Evolutionary conservation across 1,284 basidiomycete genomes (phyloP).

Genomic region (Ceraceosorus guamensis): DNA sequence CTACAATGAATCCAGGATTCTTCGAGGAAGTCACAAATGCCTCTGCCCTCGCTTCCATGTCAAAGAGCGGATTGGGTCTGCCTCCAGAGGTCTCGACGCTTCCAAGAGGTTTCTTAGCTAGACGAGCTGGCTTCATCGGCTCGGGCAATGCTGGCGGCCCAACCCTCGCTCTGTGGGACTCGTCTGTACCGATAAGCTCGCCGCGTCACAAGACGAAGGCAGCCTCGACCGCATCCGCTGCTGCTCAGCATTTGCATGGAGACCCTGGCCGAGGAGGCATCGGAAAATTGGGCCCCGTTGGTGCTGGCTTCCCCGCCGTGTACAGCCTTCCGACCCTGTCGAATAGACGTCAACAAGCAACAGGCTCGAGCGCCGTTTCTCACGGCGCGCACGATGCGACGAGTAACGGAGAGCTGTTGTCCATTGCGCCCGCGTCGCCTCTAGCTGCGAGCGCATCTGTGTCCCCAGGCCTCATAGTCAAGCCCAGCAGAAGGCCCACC

Average conservation of each 20-base stretch:
- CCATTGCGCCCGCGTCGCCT: neutral
- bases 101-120: conserved; percentile 19
- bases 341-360: neutral
- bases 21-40: conserved; percentile 14
- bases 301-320: neutral
- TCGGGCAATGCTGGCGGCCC: neutral
- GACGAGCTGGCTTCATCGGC: conserved; percentile 3
- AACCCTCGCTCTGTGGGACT: too few relatives aligned
- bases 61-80: neutral
- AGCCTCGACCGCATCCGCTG: neutral
- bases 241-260: conserved; percentile 1
- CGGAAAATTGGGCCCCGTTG: neutral
- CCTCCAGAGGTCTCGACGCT: conserved; percentile 9
- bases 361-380: too few relatives aligned
- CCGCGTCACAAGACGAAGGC: neutral
- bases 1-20: conserved; percentile 18
- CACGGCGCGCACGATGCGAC: too few relatives aligned
- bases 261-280: conserved; percentile 4
- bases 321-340: conserved; percentile 1
- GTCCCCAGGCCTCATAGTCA: too few relatives aligned
- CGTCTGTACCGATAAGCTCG: neutral
- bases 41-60: neutral
- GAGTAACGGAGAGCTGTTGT: too few relatives aligned
- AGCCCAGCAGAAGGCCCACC: neutral
- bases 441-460: too few relatives aligned